phyloP scores from a whole-genome alignment of 2,329 filamentous ascomycete genomes.

The Penicillium rolfsii region DNA sequence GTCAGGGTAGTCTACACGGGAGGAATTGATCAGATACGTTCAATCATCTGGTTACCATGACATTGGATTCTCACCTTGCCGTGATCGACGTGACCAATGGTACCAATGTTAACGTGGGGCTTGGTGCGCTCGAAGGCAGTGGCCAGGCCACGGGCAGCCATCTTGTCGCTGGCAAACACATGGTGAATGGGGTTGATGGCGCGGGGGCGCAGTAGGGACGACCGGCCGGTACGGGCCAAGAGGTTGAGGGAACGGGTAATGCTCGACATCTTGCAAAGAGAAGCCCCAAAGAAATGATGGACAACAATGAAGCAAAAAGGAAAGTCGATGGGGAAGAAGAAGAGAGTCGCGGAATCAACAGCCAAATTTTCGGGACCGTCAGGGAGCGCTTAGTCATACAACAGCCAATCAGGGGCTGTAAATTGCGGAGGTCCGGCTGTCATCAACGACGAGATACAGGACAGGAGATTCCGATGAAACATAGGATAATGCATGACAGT shows the following conservation, averaged over 20 bases:
- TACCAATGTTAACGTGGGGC: constrained; percentile 98
- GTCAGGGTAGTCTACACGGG: constrained; percentile 84
- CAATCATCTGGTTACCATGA: constrained; percentile 9
- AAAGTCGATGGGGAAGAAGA: constrained; percentile 35
- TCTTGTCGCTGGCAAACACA: constrained; percentile 51
- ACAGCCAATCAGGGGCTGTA: constrained; percentile 36
- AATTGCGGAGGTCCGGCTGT: constrained; percentile 35
- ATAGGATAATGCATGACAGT: too few species aligned
- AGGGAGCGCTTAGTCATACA: constrained; percentile 44
- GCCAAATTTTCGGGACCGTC: constrained; percentile 39
- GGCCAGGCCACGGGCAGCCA: constrained; percentile 59
- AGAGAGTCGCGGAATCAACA: constrained; percentile 30
- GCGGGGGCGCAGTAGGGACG: constrained; percentile 69
- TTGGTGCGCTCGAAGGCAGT: constrained; percentile 81
- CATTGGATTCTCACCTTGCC: constrained; percentile 73
- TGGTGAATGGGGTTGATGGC: constrained; percentile 74
- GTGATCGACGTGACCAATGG: constrained; percentile 99
- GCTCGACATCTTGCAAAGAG: constrained; percentile 69
- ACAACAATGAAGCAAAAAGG: constrained; percentile 31
- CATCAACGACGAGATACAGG: constrained; percentile 1
- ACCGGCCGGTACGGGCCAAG: constrained; percentile 79
- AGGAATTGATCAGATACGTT: constrained; percentile 19
- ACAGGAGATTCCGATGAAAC: neutral
- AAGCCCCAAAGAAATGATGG: constrained; percentile 35
- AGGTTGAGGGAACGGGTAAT: constrained; percentile 77